These are phyloP conservation scores for Thozetella sp. DNA, from an alignment of 495 filamentous ascomycete species.

Conservation along the genomic window DNA sequence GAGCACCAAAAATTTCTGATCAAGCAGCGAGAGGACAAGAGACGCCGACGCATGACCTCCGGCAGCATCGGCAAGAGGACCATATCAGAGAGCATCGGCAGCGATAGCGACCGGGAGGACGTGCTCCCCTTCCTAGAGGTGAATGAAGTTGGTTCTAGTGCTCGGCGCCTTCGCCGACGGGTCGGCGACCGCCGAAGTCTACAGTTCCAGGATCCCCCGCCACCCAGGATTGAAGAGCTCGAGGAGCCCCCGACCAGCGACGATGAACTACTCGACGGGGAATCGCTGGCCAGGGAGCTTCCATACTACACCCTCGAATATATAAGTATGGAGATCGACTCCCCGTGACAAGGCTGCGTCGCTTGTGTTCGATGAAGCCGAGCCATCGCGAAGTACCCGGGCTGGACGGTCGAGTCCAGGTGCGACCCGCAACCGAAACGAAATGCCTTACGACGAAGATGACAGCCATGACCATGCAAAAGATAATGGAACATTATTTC, in stretches of 20 bases:
- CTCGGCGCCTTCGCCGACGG: slow-evolving; percentile 48
- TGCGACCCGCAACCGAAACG: too few relatives aligned
- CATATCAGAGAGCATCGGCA: slow-evolving; percentile 52
- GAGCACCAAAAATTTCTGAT: slow-evolving; percentile 31
- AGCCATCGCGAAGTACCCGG: too few relatives aligned
- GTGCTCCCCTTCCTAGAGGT: slow-evolving; percentile 38
- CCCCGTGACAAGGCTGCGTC: slow-evolving; percentile 36
- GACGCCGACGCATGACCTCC: slow-evolving; percentile 47
- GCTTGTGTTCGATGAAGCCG: too few relatives aligned
- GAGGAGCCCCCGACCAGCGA: slow-evolving; percentile 51
- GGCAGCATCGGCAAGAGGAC: slow-evolving; percentile 56
- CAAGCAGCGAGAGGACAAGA: slow-evolving; percentile 35
- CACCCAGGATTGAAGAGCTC: slow-evolving; percentile 52
- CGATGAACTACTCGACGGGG: slow-evolving; percentile 45
- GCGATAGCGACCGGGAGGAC: slow-evolving; percentile 54
- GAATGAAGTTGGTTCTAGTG: slow-evolving; percentile 42
- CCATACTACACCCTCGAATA: slow-evolving; percentile 46
- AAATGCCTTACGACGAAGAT: too few relatives aligned
- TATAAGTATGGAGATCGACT: slow-evolving; percentile 47
- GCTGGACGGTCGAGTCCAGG: too few relatives aligned
- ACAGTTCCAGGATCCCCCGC: slow-evolving; percentile 47
- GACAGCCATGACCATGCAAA: background rate
- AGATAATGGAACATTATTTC: too few relatives aligned
- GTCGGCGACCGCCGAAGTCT: slow-evolving; percentile 48
- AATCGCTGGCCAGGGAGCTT: slow-evolving; percentile 43